These are phyloP conservation scores for Termitomyces eurrhizus DNA, from an alignment of 768 basidiomycete genomes.

Conservation along the genomic window DNA sequence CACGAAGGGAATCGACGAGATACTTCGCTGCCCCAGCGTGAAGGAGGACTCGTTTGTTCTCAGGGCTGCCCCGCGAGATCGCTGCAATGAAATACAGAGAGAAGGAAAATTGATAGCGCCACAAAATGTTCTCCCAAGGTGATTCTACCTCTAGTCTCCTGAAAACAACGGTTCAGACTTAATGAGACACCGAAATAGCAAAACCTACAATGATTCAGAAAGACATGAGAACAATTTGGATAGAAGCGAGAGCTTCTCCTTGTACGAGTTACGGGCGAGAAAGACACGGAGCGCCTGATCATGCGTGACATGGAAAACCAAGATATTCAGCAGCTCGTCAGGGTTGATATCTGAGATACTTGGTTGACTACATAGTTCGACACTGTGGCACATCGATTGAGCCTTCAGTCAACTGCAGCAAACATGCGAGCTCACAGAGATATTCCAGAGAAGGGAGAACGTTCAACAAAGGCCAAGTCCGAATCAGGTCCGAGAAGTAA, in stretches of 20 bases:
- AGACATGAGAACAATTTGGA: slow-evolving; percentile 5
- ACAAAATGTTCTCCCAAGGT: background rate
- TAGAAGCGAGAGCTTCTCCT: slow-evolving; percentile 7
- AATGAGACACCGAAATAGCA: background rate
- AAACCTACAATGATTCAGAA: slow-evolving; percentile 7
- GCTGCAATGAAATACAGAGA: slow-evolving; percentile 11
- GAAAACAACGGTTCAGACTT: background rate
- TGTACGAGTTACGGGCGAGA: slow-evolving; percentile 7
- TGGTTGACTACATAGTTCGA: slow-evolving; percentile 11
- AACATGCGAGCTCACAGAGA: slow-evolving; percentile 6
- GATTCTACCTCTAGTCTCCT: background rate
- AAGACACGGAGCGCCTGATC: slow-evolving; percentile 16
- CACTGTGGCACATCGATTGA: background rate
- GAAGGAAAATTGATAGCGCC: slow-evolving; percentile 12
- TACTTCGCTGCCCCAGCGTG: slow-evolving; percentile 10
- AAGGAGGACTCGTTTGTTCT: slow-evolving; percentile 7
- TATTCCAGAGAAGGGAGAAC: slow-evolving; percentile 7
- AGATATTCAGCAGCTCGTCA: slow-evolving; percentile 6
- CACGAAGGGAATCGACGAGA: slow-evolving; percentile 9
- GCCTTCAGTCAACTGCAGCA: background rate
- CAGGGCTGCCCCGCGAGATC: slow-evolving; percentile 2
- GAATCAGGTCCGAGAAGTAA: slow-evolving; percentile 11
- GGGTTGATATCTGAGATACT: slow-evolving; percentile 9
- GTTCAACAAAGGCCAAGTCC: slow-evolving; percentile 7
- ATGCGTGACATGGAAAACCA: slow-evolving; percentile 13